Conservation (phyloP, 2,329 filamentous ascomycete species). For the Aspergillus sp. region DNA sequence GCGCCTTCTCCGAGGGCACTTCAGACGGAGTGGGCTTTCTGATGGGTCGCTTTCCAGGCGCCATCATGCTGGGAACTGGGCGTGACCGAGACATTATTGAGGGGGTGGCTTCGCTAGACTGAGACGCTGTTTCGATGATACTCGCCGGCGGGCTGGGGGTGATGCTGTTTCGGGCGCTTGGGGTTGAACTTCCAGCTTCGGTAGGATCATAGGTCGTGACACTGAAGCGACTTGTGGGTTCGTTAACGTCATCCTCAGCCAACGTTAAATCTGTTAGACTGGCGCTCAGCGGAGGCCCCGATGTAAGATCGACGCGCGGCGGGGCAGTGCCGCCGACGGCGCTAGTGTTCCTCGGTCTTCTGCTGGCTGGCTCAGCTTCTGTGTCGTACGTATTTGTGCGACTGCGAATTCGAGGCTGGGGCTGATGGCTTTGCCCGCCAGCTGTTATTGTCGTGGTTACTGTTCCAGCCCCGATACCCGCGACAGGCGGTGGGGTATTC, state of each 20-base stretch:
- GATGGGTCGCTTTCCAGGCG: constrained; percentile 34
- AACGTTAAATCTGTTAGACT: constrained; percentile 37
- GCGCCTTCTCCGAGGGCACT: constrained; percentile 19
- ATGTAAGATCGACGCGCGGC: constrained; percentile 22
- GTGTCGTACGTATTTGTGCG: constrained; percentile 34
- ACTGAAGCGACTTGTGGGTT: constrained; percentile 63
- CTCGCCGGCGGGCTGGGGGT: constrained; percentile 35
- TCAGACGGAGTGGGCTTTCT: constrained; percentile 46
- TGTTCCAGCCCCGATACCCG: constrained; percentile 21
- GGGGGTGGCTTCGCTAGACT: constrained; percentile 29
- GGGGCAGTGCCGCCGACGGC: constrained; percentile 16
- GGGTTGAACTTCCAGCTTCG: constrained; percentile 40
- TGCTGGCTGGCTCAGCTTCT: constrained; percentile 11
- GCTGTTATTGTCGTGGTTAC: constrained; percentile 37
- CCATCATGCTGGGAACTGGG: constrained; percentile 32
- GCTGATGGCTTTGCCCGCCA: constrained; percentile 20
- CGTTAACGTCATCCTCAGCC: constrained; percentile 33
- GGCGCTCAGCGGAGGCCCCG: constrained; percentile 32
- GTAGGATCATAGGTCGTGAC: constrained; percentile 62
- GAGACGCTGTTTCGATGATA: constrained; percentile 29
- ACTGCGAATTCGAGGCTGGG: constrained; percentile 17
- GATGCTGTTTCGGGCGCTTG: constrained; percentile 22
- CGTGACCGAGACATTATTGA: constrained; percentile 45
- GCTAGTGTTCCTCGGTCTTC: constrained; percentile 8
- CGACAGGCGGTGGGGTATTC: constrained; percentile 29